Evolutionary conservation across 1,284 basidiomycete genomes (phyloP).

Genomic region (Ustilago vetiveriae): DNA sequence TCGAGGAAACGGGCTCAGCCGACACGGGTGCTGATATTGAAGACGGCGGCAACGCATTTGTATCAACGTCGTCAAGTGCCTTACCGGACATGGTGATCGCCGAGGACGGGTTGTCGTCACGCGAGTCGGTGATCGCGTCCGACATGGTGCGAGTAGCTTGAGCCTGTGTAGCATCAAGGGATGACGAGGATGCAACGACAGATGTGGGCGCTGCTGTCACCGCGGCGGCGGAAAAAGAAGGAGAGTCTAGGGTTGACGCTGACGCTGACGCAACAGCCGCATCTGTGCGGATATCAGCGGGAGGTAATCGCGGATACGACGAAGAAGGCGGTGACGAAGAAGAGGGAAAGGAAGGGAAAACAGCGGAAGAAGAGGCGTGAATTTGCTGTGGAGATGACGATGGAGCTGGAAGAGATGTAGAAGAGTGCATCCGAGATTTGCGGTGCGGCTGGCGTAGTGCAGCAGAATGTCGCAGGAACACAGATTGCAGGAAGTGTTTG

Average conservation of each 20-base stretch:
- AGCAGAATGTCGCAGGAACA: not conserved
- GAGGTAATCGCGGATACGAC: not conserved
- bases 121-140: conserved; percentile 30
- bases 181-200: not conserved
- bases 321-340: not conserved
- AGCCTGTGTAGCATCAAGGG: conserved; percentile 11
- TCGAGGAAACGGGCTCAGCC: not conserved
- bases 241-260: not conserved
- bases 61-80: not conserved
- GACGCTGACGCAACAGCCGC: conserved; percentile 1
- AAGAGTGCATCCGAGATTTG: conserved; percentile 27
- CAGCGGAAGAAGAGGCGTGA: conserved; percentile 1
- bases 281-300: conserved; percentile 4
- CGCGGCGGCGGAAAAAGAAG: not conserved
- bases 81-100: not conserved
- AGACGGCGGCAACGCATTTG: not conserved
- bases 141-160: conserved; percentile 16
- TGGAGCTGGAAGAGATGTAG: conserved; percentile 12
- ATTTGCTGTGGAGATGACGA: conserved; percentile 27
- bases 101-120: conserved; percentile 17
- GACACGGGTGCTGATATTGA: not conserved
- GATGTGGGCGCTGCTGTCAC: no score
- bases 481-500: not conserved
- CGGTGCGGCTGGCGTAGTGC: conserved; percentile 5
- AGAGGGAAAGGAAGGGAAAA: not conserved